Evolutionary conservation across 1,284 basidiomycete genomes (phyloP).

Genomic region (Rhodotorula glutinis): DNA sequence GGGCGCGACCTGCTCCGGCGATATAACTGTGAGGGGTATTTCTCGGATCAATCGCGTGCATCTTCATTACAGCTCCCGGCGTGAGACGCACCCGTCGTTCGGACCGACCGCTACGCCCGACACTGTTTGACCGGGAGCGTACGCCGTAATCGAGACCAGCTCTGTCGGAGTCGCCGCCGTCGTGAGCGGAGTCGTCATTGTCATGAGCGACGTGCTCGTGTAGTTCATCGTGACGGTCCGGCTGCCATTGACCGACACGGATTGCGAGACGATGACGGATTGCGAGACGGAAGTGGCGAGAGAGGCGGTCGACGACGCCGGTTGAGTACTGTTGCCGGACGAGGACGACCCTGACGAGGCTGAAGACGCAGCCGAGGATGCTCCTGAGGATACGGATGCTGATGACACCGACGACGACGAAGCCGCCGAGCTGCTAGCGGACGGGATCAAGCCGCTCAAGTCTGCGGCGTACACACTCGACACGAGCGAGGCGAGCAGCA

Average conservation of each 20-base stretch:
- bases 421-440: background rate
- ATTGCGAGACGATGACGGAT: slow-evolving; percentile 11
- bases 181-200: slow-evolving; percentile 11
- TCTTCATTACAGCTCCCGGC: no score
- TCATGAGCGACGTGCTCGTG: slow-evolving; percentile 10
- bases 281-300: slow-evolving; percentile 3
- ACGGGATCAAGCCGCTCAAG: background rate
- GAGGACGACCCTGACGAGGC: background rate
- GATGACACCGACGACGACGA: slow-evolving; percentile 1
- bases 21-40: slow-evolving; percentile 14
- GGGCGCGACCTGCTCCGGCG: slow-evolving; percentile 11
- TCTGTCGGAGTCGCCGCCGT: slow-evolving; percentile 15
- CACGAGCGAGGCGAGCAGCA: background rate
- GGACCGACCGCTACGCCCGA: slow-evolving; percentile 24
- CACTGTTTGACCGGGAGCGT: slow-evolving; percentile 15
- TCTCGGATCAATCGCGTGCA: no score
- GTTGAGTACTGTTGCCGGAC: background rate
- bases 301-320: background rate
- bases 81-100: slow-evolving; percentile 20
- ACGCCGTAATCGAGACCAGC: slow-evolving; percentile 19
- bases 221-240: slow-evolving; percentile 17
- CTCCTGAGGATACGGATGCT: background rate
- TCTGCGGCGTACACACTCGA: background rate
- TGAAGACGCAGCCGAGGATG: background rate
- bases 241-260: slow-evolving; percentile 9